phyloP scores from a whole-genome alignment of 2,329 filamentous ascomycete genomes.

The Trichoderma polysporum region DNA sequence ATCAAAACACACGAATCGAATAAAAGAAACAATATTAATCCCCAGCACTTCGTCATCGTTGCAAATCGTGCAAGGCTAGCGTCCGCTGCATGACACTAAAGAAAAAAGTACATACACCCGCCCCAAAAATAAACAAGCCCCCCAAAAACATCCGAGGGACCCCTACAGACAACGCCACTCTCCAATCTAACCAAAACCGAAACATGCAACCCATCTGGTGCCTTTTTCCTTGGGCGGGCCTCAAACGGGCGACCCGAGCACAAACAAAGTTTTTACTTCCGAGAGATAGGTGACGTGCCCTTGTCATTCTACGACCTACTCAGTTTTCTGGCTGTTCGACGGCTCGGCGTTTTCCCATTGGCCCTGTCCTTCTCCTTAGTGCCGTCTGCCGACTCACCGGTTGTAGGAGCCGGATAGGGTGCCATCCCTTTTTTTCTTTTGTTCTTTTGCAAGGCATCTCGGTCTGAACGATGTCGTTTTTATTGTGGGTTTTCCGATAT shows the following conservation, averaged over 20 bases:
- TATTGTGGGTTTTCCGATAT: background rate
- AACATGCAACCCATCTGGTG: background rate
- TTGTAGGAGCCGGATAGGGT: background rate
- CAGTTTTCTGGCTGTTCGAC: background rate
- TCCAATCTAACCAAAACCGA: background rate
- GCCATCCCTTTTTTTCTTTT: background rate
- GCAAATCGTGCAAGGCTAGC: background rate
- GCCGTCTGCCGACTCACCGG: background rate
- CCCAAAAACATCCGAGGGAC: constrained; percentile 7
- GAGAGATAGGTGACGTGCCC: background rate
- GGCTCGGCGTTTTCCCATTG: background rate
- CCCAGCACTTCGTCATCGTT: background rate
- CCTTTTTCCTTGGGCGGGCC: too few relatives aligned
- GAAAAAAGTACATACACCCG: too few relatives aligned
- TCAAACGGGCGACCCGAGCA: constrained; percentile 4
- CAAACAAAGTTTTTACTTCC: background rate
- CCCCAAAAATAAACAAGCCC: too few relatives aligned
- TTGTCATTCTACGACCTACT: background rate
- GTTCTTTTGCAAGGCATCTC: background rate
- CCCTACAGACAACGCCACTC: constrained; percentile 13
- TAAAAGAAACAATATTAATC: too few relatives aligned
- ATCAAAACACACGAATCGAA: too few relatives aligned
- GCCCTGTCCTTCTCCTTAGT: background rate
- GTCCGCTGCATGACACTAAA: constrained; percentile 2
- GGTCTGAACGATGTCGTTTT: background rate